A percentile compares a stretch with the other conserved stretches of the same genome.
These are phyloP conservation scores for Pelagophyceae sp. DNA, from an alignment of 352 stramenopile genomes.

Conservation along the genomic window DNA sequence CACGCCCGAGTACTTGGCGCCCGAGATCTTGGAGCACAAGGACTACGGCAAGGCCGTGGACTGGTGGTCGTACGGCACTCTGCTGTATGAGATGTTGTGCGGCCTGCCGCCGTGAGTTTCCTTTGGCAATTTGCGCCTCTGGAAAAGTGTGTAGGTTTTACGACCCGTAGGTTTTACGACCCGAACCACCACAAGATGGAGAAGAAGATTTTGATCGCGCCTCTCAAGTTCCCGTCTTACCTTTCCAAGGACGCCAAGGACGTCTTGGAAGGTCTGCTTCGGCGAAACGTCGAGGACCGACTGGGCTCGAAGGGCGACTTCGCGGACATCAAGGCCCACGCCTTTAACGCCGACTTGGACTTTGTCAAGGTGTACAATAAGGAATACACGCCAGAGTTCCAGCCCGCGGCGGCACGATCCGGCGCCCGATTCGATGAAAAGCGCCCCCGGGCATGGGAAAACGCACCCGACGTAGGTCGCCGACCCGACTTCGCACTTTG, in stretches of 20 bases:
- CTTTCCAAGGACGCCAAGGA: conserved; percentile 77
- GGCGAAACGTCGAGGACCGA: conserved; percentile 68
- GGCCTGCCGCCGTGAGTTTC: conserved; percentile 70
- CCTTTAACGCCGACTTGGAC: conserved; percentile 82
- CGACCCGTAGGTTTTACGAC: too few relatives aligned
- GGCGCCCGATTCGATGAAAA: too few relatives aligned
- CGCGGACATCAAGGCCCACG: conserved; percentile 80
- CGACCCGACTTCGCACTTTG: conserved; percentile 75
- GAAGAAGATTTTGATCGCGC: conserved; percentile 81
- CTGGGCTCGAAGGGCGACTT: conserved; percentile 70
- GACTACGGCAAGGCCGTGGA: conserved; percentile 80
- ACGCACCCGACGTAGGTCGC: conserved; percentile 59
- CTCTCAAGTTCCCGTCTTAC: conserved; percentile 68
- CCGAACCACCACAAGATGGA: conserved; percentile 84
- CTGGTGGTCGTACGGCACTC: conserved; percentile 83
- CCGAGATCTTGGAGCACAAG: conserved; percentile 94
- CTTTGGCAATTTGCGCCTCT: too few relatives aligned
- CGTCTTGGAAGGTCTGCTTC: conserved; percentile 68
- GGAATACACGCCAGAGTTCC: conserved; percentile 76
- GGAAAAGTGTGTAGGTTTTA: too few relatives aligned
- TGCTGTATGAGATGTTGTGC: conserved; percentile 86
- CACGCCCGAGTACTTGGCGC: conserved; percentile 94
- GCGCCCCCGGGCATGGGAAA: too few relatives aligned
- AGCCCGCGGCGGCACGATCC: too few relatives aligned
- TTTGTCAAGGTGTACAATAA: conserved; percentile 74